Conservation (phyloP, 2,329 filamentous ascomycete species). For the Drechslera avenae region DNA sequence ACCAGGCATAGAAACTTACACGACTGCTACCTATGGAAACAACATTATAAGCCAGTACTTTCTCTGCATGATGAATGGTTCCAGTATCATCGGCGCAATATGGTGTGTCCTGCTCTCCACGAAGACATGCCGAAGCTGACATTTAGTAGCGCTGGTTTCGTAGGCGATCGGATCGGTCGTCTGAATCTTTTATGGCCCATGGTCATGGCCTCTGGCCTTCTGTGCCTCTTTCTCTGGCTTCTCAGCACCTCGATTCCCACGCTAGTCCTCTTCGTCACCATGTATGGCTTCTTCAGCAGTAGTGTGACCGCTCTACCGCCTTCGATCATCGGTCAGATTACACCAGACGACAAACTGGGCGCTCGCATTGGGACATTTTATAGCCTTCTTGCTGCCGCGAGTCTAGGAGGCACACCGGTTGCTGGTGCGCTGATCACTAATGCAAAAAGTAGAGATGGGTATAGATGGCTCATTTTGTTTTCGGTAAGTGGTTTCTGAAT, state of each 20-base stretch:
- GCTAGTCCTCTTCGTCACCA: conserved; percentile 67
- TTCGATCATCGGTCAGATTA: conserved; percentile 71
- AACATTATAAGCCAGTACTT: conserved; percentile 53
- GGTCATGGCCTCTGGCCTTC: conserved; percentile 48
- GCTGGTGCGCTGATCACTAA: conserved; percentile 55
- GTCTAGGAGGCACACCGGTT: conserved; percentile 70
- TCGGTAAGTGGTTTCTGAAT: conserved; percentile 19
- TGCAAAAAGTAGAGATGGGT: conserved; percentile 24
- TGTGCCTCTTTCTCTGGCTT: conserved; percentile 63
- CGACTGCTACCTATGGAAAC: conserved; percentile 58
- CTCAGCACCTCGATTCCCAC: conserved; percentile 56
- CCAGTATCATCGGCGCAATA: conserved; percentile 62
- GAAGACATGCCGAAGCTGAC: too few species aligned
- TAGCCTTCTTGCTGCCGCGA: conserved; percentile 65
- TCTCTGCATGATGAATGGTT: conserved; percentile 55
- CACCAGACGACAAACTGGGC: conserved; percentile 71
- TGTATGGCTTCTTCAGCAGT: conserved; percentile 73
- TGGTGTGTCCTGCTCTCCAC: conserved; percentile 43
- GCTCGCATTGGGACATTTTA: conserved; percentile 69
- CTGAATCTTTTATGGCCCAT: conserved; percentile 61
- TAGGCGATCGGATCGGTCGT: conserved; percentile 60
- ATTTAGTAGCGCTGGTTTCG: conserved; percentile 49
- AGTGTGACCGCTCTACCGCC: conserved; percentile 68
- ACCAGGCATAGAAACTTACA: conserved; percentile 64
- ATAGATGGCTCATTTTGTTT: conserved; percentile 33